A percentile compares a stretch with the other conserved stretches of the same genome.
Conservation (phyloP, 2,329 filamentous ascomycete genomes). For the Ophiosphaerella korrae region DNA sequence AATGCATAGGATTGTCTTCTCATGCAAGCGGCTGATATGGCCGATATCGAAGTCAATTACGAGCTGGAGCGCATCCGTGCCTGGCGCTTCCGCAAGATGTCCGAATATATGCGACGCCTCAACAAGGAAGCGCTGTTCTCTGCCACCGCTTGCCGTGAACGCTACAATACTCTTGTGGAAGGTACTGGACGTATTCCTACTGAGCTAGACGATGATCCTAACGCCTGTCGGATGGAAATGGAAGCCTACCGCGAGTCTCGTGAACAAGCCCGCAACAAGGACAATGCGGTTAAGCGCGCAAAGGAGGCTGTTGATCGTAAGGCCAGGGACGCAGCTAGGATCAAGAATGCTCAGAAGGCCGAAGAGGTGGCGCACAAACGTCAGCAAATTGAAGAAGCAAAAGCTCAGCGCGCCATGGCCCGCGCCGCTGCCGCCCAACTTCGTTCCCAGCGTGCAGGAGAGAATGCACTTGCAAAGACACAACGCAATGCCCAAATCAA, state of each 20-base stretch:
- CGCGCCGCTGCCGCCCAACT: slow-evolving; percentile 28
- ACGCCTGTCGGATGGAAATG: slow-evolving; percentile 41
- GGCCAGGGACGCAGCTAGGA: slow-evolving; percentile 23
- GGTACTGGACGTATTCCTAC: slow-evolving; percentile 54
- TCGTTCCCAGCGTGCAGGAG: slow-evolving; percentile 16
- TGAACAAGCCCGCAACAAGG: slow-evolving; percentile 24
- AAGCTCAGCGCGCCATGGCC: slow-evolving; percentile 25
- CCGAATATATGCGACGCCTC: slow-evolving; percentile 50
- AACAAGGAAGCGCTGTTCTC: slow-evolving; percentile 51
- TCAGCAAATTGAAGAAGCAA: slow-evolving; percentile 18
- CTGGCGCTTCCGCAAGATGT: slow-evolving; percentile 53
- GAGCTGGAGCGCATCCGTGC: slow-evolving; percentile 48
- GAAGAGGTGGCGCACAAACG: slow-evolving; percentile 26
- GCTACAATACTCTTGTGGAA: slow-evolving; percentile 47
- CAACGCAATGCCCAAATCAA: slow-evolving; percentile 25
- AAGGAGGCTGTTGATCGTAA: slow-evolving; percentile 16
- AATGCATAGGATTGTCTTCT: slow-evolving; percentile 52
- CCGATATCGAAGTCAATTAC: slow-evolving; percentile 51
- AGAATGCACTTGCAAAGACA: slow-evolving; percentile 19
- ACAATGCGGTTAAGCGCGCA: slow-evolving; percentile 23
- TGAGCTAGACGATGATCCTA: slow-evolving; percentile 50
- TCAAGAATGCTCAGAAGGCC: slow-evolving; percentile 28
- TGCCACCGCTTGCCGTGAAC: slow-evolving; percentile 52
- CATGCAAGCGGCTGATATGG: slow-evolving; percentile 45
- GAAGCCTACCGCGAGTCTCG: slow-evolving; percentile 23